Base-by-base conservation (phyloP, 352 stramenopile species). In the Pythium diclinum region DNA sequence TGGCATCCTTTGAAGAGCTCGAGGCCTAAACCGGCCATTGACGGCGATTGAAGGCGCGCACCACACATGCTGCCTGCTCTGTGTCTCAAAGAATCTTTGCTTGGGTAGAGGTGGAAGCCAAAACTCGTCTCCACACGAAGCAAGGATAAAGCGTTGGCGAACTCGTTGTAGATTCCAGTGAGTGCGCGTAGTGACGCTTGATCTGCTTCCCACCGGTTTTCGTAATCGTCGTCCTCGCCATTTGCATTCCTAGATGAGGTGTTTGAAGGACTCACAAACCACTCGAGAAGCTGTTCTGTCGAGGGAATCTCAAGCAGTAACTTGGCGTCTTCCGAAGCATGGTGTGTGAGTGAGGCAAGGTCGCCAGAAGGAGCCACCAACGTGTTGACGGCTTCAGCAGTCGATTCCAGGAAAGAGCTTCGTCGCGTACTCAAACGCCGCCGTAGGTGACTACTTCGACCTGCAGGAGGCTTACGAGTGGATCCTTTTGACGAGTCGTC, bases 1-100 rank as follows among this genome's bases (percentile, higher is more conserved):
- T 59, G 51, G 49, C 60, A 66, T 14, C 44, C 44, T 6, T 51
- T 51, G 19, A 51, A 30, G n/a, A 51, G 19, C n/a, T 51, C 44
- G 2, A 51, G 44, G 14, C 44, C 44, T n/a, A 51, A 16, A 7
- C 19, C 44, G 16, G n/a, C 44, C 17, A 7, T 17, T 17, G 19
- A 30, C 8, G 44, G 21, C 11, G 44, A 9, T 10, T 51, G 44
- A n/a, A 30, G 44, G 2, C 44, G 44, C 44, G 17, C 44, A 11
- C 44, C n/a, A 11, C 10, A 6, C 3, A 23, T 51, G 10, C n/a
- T 51, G 19, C 17, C 14, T 51, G 8, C 19, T 51, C 44, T 51
- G n/a, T n/a, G 36, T 17, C 30, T 51, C 10, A 23, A 7, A 7
- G 44, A 30, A 16, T 51, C 44, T 6, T 14, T 30, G 19, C n/a